Percentiles rank a stretch among this genome's conserved stretches.
These are phyloP conservation scores for Peronospora tabacina DNA, from an alignment of 352 stramenopile species.

Conservation along the genomic window DNA sequence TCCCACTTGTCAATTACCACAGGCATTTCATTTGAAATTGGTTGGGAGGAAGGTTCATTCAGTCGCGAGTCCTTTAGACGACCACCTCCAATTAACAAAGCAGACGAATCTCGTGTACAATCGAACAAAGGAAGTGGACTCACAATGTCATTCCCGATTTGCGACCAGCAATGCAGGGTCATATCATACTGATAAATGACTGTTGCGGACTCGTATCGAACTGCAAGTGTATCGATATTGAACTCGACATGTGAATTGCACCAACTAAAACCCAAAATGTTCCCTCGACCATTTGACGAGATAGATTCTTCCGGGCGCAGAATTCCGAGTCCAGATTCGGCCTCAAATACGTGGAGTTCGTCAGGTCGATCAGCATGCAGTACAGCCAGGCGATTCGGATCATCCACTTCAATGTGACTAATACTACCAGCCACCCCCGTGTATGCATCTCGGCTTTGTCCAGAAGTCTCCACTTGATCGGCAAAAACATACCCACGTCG, in stretches of 20 bases:
- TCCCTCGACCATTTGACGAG: slow-evolving; percentile 39
- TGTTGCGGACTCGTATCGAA: slow-evolving; percentile 57
- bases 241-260: slow-evolving; percentile 78
- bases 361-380: slow-evolving; percentile 41
- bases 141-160: slow-evolving; percentile 55
- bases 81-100: slow-evolving; percentile 61
- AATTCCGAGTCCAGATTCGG: slow-evolving; percentile 73
- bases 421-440: slow-evolving; percentile 22
- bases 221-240: slow-evolving; percentile 68
- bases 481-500: slow-evolving; percentile 29
- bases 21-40: slow-evolving; percentile 64
- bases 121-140: slow-evolving; percentile 60
- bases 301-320: slow-evolving; percentile 65
- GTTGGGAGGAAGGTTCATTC: slow-evolving; percentile 10
- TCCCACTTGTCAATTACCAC: slow-evolving; percentile 77
- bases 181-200: slow-evolving; percentile 82
- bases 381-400: slow-evolving; percentile 75
- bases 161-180: slow-evolving; percentile 41
- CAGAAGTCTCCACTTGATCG: slow-evolving; percentile 12
- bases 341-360: slow-evolving; percentile 64
- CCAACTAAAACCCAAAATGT: slow-evolving; percentile 69
- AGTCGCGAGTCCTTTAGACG: slow-evolving; percentile 22
- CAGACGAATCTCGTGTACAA: slow-evolving; percentile 74
- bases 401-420: slow-evolving; percentile 75
- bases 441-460: slow-evolving; percentile 4